These are phyloP conservation scores for Sugiyamaella smithiae DNA, from an alignment of 805 yeast species.

Conservation along the genomic window DNA sequence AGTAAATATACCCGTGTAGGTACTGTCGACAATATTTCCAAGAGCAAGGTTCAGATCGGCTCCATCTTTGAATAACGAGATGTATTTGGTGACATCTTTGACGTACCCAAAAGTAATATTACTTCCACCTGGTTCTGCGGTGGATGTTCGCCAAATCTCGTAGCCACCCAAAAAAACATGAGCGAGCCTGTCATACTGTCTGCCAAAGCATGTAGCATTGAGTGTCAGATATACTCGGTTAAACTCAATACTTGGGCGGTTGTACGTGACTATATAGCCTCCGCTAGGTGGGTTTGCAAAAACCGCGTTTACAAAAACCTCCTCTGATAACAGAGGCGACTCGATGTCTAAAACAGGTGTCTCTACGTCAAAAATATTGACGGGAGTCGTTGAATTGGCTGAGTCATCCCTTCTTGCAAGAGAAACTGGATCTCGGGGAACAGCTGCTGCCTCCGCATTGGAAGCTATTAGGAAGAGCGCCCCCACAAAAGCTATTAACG, in stretches of 20 bases:
- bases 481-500: no score
- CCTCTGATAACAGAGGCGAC: not conserved
- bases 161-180: slow-evolving; percentile 43
- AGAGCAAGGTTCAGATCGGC: slow-evolving; percentile 49
- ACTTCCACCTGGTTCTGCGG: slow-evolving; percentile 67
- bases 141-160: slow-evolving; percentile 80
- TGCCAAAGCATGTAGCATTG: slow-evolving; percentile 32
- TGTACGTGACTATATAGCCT: slow-evolving; percentile 41
- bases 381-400: not conserved
- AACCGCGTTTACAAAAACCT: not conserved
- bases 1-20: slow-evolving; percentile 60
- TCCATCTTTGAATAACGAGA: slow-evolving; percentile 43
- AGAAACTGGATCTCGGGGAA: not conserved
- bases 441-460: no score
- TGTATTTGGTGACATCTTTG: slow-evolving; percentile 65
- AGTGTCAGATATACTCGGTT: slow-evolving; percentile 36
- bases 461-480: no score
- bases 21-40: slow-evolving; percentile 53
- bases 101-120: slow-evolving; percentile 46
- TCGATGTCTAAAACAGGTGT: not conserved
- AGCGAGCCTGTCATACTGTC: slow-evolving; percentile 40
- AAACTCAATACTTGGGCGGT: slow-evolving; percentile 37
- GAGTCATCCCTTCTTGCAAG: not conserved
- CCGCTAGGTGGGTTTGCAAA: slow-evolving; percentile 36
- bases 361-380: not conserved